Evolutionary conservation across 495 filamentous ascomycete species (phyloP).

Genomic region (Penicillium manginii): DNA sequence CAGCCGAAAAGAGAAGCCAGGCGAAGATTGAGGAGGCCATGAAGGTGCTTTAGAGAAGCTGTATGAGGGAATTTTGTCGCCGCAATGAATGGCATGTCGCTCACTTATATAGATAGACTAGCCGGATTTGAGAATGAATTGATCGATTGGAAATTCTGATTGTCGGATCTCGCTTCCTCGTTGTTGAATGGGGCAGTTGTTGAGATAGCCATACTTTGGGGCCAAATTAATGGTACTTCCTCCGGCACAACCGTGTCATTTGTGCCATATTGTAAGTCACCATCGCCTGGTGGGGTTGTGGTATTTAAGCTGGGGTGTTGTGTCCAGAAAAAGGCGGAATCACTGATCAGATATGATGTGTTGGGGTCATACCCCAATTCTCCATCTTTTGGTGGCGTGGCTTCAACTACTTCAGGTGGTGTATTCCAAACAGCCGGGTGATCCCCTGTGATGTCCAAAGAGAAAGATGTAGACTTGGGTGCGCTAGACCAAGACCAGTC

Average conservation of each 20-base stretch:
- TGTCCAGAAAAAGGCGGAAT: conserved; percentile 20
- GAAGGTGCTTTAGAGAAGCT: conserved; percentile 9
- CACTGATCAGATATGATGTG: conserved; percentile 7
- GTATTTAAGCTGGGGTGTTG: conserved; percentile 8
- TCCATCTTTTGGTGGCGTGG: conserved; percentile 9
- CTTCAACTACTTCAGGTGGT: not conserved
- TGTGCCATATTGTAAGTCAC: not conserved
- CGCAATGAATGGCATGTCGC: not conserved
- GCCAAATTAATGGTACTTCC: not conserved
- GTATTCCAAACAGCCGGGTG: conserved; percentile 9
- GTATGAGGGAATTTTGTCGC: not conserved
- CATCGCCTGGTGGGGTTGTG: conserved; percentile 5
- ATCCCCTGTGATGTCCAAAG: not conserved
- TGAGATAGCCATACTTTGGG: not conserved
- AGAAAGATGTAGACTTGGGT: not conserved
- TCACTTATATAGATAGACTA: conserved; percentile 9
- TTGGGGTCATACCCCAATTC: not conserved
- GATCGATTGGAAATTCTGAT: not conserved
- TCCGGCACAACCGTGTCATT: not conserved
- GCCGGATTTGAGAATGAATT: conserved; percentile 7
- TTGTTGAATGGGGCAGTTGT: not conserved
- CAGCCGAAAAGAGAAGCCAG: conserved; percentile 26
- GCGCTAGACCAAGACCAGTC: conserved; percentile 3
- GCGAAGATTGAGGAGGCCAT: conserved; percentile 27
- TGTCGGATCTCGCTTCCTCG: not conserved